Conservation (phyloP, 805 yeast genomes). For the Sugiyamaella mastotermitis region DNA sequence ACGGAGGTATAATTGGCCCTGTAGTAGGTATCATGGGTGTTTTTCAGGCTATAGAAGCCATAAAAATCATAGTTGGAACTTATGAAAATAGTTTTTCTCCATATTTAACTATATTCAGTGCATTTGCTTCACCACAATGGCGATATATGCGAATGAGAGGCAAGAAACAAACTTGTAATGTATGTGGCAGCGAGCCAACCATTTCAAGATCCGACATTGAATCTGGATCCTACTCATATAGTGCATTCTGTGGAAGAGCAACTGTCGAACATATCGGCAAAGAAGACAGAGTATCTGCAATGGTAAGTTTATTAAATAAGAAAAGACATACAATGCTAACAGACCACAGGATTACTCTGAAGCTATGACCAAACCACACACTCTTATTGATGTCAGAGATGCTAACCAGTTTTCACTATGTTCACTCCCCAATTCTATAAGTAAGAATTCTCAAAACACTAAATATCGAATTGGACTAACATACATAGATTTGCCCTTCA, state of each 20-base stretch:
- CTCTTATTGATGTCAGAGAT: slow-evolving; percentile 75
- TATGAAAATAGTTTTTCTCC: slow-evolving; percentile 56
- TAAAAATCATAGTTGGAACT: slow-evolving; percentile 60
- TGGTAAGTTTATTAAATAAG: too few relatives aligned
- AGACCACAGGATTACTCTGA: slow-evolving; percentile 2
- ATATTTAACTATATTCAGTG: slow-evolving; percentile 54
- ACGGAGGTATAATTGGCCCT: slow-evolving; percentile 93
- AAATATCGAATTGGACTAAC: too few relatives aligned
- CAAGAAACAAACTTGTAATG: slow-evolving; percentile 51
- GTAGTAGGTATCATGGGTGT: slow-evolving; percentile 91
- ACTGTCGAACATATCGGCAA: slow-evolving; percentile 41
- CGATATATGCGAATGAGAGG: slow-evolving; percentile 77
- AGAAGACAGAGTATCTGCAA: slow-evolving; percentile 43
- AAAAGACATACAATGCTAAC: too few relatives aligned
- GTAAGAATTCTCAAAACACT: slow-evolving; percentile 3
- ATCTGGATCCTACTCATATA: slow-evolving; percentile 51
- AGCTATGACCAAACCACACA: slow-evolving; percentile 19
- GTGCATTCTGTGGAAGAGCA: slow-evolving; percentile 65
- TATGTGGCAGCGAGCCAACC: slow-evolving; percentile 52
- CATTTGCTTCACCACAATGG: slow-evolving; percentile 44
- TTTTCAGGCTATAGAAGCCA: slow-evolving; percentile 81
- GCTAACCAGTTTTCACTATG: slow-evolving; percentile 67
- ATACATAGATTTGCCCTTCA: slow-evolving; percentile 52
- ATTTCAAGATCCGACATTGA: slow-evolving; percentile 45
- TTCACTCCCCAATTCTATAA: slow-evolving; percentile 50